phyloP scores from a whole-genome alignment of 1,139 yeast species.

The Geotrichum restrictum region DNA sequence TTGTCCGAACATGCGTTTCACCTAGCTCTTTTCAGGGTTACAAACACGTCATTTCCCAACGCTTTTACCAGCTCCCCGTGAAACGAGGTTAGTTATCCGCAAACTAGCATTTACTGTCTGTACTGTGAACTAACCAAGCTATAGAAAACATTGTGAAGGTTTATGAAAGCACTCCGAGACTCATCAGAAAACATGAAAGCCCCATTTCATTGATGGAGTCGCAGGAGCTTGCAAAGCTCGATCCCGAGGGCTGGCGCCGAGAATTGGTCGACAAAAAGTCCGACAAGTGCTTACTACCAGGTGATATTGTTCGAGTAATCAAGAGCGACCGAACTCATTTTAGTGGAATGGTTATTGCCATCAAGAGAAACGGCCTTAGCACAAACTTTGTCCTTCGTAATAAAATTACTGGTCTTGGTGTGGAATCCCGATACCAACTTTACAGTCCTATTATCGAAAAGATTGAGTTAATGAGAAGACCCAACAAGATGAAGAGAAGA shows the following conservation, averaged over 20 bases:
- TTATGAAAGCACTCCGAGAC: constrained; percentile 35
- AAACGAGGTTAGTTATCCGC: constrained; percentile 9
- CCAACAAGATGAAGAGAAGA: constrained; percentile 65
- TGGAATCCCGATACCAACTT: constrained; percentile 72
- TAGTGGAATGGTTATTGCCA: constrained; percentile 71
- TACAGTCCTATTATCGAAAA: constrained; percentile 73
- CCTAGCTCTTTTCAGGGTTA: constrained; percentile 9
- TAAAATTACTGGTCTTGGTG: constrained; percentile 71
- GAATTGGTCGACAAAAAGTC: constrained; percentile 51
- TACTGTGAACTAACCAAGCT: neutral
- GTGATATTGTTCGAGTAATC: constrained; percentile 75
- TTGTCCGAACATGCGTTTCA: constrained; percentile 1
- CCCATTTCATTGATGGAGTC: constrained; percentile 38
- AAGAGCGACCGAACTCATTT: constrained; percentile 67
- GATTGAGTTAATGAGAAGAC: constrained; percentile 71
- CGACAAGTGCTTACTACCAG: constrained; percentile 60
- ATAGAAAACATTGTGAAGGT: constrained; percentile 35
- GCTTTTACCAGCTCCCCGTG: constrained; percentile 18
- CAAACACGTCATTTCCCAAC: constrained; percentile 3
- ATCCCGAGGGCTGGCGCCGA: constrained; percentile 69
- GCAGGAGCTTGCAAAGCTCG: constrained; percentile 55
- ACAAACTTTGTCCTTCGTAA: constrained; percentile 74
- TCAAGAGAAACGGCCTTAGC: constrained; percentile 66
- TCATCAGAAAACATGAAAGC: constrained; percentile 22
- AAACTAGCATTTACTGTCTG: neutral